Base-by-base conservation (phyloP, 2,329 filamentous ascomycete species). In the Colletotrichum shisoi region DNA sequence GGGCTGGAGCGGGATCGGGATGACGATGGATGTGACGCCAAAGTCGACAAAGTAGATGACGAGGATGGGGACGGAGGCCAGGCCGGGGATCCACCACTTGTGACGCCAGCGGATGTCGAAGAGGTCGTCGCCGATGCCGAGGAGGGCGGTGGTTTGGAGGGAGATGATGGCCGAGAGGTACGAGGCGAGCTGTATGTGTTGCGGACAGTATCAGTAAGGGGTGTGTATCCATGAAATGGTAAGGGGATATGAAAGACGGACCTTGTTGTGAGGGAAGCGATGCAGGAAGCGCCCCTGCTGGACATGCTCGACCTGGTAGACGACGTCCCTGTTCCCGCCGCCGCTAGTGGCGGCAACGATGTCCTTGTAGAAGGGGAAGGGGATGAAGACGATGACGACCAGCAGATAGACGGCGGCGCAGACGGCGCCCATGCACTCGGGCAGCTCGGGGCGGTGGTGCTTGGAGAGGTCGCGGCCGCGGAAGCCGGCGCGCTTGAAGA, bases 11-110 rank as follows among this genome's bases (percentile, higher is more conserved):
- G 92, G 91, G 37, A 93, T 86, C 6, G 95, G 95, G 8, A 99
- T 89, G 46, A 98, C 93, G 74, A 99, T 92, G 63, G 94, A 92
- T 13, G 95, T 99, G 70, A 99, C 94, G 71, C 93, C 94, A 77
- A 98, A 99, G 80, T 98, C 94, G 78, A 98, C 93, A 81, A 97
- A 97, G 84, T 99, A 99, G 73, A 99, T 91, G 70, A 96, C 92
- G 12, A 99, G 89, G 79, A 98, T 90, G 17, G 95, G 95, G 68
- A 98, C 92, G 53, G 93, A 91, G 64, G 94, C 94, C 73, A 99
- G 91, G 66, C 93, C 95, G 6, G 95, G 95, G 73, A 99, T 97
- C 82, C 97, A 91, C 80, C 97, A 93, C 82, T 99, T 99, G 85
- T 99, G 94, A 61, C 95, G 91, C 95, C 95, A 99, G 76, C 95